Conservation (phyloP, 164 flowering plant species). For the Stephania japonica region DNA sequence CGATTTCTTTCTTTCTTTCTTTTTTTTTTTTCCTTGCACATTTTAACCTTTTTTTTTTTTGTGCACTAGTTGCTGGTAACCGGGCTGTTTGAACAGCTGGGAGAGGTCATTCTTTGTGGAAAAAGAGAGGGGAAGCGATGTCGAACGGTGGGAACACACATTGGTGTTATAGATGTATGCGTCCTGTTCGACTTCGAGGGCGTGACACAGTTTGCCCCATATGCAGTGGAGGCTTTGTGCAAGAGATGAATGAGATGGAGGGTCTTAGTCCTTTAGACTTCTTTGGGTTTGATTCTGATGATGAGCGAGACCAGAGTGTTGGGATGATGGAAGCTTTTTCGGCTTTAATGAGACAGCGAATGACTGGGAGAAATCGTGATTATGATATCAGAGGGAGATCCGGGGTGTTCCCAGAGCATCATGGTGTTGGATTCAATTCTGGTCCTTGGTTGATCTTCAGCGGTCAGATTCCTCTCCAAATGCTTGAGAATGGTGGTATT, state of each 20-base stretch:
- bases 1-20: neutral
- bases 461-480: slow-evolving; percentile 64
- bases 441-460: slow-evolving; percentile 68
- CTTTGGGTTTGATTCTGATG: slow-evolving; percentile 35
- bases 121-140: slow-evolving; percentile 30
- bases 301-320: slow-evolving; percentile 40
- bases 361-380: slow-evolving; percentile 35
- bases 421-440: slow-evolving; percentile 27
- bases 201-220: slow-evolving; percentile 44
- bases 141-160: slow-evolving; percentile 60
- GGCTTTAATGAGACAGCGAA: slow-evolving; percentile 57
- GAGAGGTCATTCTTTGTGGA: neutral
- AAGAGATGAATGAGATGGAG: slow-evolving; percentile 53
- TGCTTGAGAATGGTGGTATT: slow-evolving; percentile 56
- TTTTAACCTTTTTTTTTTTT: neutral
- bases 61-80: neutral
- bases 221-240: slow-evolving; percentile 68
- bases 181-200: slow-evolving; percentile 50
- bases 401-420: slow-evolving; percentile 31
- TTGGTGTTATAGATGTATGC: slow-evolving; percentile 73
- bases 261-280: slow-evolving; percentile 36
- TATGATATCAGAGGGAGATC: slow-evolving; percentile 44
- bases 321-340: slow-evolving; percentile 70
- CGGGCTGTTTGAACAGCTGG: neutral
- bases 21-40: neutral